Percentiles rank a stretch among this genome's conserved stretches.
phyloP scores from a whole-genome alignment of 2,329 filamentous ascomycete species.

The Microdochium paspali region DNA sequence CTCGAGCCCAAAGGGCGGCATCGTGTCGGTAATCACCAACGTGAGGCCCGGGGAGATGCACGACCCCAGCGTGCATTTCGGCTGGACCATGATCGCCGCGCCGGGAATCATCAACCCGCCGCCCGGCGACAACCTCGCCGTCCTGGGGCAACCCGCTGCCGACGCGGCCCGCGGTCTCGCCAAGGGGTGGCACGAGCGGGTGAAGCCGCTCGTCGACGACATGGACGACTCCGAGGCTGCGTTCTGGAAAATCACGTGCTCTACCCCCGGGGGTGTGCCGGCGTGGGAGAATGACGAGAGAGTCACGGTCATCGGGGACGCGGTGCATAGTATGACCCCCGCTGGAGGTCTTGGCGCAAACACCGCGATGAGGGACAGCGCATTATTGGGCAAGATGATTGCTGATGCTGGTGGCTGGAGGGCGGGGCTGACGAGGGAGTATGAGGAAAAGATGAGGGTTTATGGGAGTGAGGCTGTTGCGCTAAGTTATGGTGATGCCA shows the following conservation, averaged over 20 bases:
- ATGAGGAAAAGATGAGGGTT: slow-evolving; percentile 53
- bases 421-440: slow-evolving; percentile 43
- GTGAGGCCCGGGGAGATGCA: slow-evolving; percentile 51
- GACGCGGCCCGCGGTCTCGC: slow-evolving; percentile 46
- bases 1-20: slow-evolving; percentile 30
- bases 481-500: slow-evolving; percentile 40
- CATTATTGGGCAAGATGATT: slow-evolving; percentile 40
- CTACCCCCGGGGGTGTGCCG: slow-evolving; percentile 47
- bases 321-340: slow-evolving; percentile 49
- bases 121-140: slow-evolving; percentile 50
- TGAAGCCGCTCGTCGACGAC: slow-evolving; percentile 47
- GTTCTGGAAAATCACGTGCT: slow-evolving; percentile 60
- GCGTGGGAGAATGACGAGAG: slow-evolving; percentile 49
- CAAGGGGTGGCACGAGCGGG: slow-evolving; percentile 42
- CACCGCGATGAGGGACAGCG: slow-evolving; percentile 45
- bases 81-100: slow-evolving; percentile 52
- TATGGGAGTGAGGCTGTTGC: slow-evolving; percentile 48
- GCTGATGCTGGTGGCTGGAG: slow-evolving; percentile 42
- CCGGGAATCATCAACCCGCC: slow-evolving; percentile 46
- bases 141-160: slow-evolving; percentile 46
- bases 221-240: slow-evolving; percentile 48
- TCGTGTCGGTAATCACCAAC: slow-evolving; percentile 55
- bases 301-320: slow-evolving; percentile 50
- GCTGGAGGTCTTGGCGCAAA: slow-evolving; percentile 47
- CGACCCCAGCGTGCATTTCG: slow-evolving; percentile 45